phyloP scores from a whole-genome alignment of 768 basidiomycete species.

The Collybiopsis confluens region DNA sequence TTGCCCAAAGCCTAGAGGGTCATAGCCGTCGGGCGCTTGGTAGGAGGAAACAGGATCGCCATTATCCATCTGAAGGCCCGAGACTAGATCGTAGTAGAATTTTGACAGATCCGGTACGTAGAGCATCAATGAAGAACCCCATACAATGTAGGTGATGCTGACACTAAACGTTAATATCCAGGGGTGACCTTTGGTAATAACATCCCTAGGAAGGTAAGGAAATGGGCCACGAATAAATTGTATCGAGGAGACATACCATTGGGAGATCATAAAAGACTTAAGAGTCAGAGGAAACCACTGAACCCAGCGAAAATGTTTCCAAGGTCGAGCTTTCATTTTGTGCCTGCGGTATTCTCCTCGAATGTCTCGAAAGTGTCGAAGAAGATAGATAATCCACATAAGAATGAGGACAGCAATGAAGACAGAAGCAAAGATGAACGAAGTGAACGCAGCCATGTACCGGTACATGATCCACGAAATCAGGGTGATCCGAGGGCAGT shows the following conservation, averaged over 20 bases:
- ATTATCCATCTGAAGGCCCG: background rate
- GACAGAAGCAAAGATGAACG: background rate
- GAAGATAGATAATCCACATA: slow-evolving; percentile 1
- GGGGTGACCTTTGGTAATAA: slow-evolving; percentile 8
- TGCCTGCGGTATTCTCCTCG: slow-evolving; percentile 5
- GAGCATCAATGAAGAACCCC: slow-evolving; percentile 6
- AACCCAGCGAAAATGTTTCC: slow-evolving; percentile 3
- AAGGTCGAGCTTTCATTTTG: background rate
- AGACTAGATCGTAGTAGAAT: background rate
- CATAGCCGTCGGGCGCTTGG: background rate
- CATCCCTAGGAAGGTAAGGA: background rate
- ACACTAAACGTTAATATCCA: slow-evolving; percentile 5
- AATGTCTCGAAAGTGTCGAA: slow-evolving; percentile 9
- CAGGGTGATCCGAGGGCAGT: slow-evolving; percentile 4
- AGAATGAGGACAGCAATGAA: background rate
- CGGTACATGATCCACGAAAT: slow-evolving; percentile 5
- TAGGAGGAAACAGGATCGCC: background rate
- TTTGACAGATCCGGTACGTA: background rate
- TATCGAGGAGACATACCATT: background rate
- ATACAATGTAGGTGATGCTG: slow-evolving; percentile 1
- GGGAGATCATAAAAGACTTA: background rate
- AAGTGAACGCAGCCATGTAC: background rate
- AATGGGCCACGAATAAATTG: too few species aligned
- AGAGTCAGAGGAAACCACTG: background rate
- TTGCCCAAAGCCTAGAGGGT: slow-evolving; percentile 3